A percentile compares a stretch with the other conserved stretches of the same genome.
Evolutionary conservation across 2,329 filamentous ascomycete genomes (phyloP).

Genomic region (Neoscytalidium dimidiatum): DNA sequence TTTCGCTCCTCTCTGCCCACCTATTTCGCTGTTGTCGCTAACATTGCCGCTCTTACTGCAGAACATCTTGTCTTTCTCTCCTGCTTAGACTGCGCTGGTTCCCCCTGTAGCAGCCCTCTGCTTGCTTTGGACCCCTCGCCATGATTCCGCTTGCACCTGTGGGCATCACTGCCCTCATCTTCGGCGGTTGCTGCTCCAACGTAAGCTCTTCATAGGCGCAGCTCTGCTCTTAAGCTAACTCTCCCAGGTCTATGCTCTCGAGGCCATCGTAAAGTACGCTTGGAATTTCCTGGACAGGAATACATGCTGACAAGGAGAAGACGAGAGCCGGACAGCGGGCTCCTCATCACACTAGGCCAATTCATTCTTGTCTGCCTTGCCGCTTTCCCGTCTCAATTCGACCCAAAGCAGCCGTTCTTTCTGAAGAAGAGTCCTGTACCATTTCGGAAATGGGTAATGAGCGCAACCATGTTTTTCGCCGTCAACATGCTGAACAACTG

Average conservation of each 20-base stretch:
- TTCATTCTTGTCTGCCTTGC: conserved; percentile 65
- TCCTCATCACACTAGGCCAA: conserved; percentile 56
- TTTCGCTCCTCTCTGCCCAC: neutral
- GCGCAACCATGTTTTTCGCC: conserved; percentile 85
- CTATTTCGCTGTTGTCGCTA: neutral
- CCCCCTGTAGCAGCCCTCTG: neutral
- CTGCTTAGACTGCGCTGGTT: neutral
- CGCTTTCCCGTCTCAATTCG: conserved; percentile 48
- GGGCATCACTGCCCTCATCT: conserved; percentile 79
- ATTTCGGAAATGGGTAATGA: conserved; percentile 79
- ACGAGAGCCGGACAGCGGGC: conserved; percentile 80
- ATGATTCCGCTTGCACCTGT: conserved; percentile 33
- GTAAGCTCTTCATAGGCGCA: conserved; percentile 52
- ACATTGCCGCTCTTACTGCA: neutral
- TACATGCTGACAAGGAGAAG: conserved; percentile 47
- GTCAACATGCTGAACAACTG: conserved; percentile 98
- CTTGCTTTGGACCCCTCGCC: neutral
- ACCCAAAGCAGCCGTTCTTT: conserved; percentile 66
- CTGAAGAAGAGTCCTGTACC: conserved; percentile 79
- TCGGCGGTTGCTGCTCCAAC: conserved; percentile 94
- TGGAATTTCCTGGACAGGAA: neutral
- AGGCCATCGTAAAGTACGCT: conserved; percentile 88
- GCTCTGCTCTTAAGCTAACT: neutral
- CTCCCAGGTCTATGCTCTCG: conserved; percentile 83
- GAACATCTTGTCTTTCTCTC: neutral